Conservation (phyloP, 2,329 filamentous ascomycete genomes). For the Colletotrichum sp. region DNA sequence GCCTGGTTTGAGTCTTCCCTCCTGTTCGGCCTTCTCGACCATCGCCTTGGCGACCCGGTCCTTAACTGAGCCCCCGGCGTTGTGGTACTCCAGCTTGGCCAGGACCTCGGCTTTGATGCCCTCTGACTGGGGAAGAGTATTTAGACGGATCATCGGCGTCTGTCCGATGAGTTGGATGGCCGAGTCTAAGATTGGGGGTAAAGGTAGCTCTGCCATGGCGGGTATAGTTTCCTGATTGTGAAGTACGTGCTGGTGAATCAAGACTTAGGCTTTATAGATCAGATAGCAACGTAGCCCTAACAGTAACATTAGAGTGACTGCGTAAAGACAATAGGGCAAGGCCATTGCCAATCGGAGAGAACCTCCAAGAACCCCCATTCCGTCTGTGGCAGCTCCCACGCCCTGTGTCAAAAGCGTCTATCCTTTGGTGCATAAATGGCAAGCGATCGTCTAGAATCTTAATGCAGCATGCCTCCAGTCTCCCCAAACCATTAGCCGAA, state of each 20-base stretch:
- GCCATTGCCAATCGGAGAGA: not conserved
- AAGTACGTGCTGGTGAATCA: not conserved
- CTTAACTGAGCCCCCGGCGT: not conserved
- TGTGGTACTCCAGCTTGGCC: not conserved
- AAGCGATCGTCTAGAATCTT: not conserved
- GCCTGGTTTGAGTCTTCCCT: not conserved
- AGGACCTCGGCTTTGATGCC: not conserved
- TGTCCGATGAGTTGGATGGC: not conserved
- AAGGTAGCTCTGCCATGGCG: not conserved
- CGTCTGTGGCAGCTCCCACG: not conserved
- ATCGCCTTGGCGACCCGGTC: not conserved
- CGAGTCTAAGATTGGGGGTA: not conserved
- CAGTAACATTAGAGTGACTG: no score
- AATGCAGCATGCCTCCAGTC: not conserved
- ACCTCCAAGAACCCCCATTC: not conserved
- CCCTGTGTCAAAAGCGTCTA: not conserved
- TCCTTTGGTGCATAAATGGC: not conserved
- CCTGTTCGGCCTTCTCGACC: not conserved
- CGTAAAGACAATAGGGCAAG: not conserved
- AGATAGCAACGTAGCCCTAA: not conserved
- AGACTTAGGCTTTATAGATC: not conserved
- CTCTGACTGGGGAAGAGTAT: not conserved
- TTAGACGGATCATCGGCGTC: not conserved
- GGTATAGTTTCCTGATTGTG: not conserved
- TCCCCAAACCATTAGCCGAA: rapidly evolving